Evolutionary conservation across 2,329 filamentous ascomycete species (phyloP).

Genomic region (Penicillium glabrum): DNA sequence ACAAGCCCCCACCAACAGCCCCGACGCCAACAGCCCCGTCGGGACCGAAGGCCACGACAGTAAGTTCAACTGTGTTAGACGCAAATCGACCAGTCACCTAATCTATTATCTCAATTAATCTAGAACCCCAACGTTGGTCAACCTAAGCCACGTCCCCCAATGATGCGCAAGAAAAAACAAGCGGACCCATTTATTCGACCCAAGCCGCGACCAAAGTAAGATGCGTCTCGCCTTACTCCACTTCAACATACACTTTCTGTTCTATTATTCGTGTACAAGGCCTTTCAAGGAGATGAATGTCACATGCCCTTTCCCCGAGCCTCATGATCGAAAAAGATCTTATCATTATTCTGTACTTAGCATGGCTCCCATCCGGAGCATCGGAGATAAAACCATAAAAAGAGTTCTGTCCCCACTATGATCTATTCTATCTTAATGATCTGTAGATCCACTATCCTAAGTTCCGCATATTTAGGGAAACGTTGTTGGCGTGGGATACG

Average conservation of each 20-base stretch:
- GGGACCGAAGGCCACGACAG: slow-evolving; percentile 5
- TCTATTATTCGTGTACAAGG: background rate
- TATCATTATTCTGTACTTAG: background rate
- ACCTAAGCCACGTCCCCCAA: background rate
- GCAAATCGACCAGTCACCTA: background rate
- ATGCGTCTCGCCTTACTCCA: background rate
- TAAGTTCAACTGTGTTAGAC: background rate
- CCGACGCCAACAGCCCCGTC: slow-evolving; percentile 9
- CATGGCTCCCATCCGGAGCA: background rate
- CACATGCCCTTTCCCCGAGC: background rate
- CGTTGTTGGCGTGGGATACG: background rate
- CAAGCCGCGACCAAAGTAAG: background rate
- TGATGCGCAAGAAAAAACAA: background rate
- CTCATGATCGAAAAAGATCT: background rate
- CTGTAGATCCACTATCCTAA: background rate
- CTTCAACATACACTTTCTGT: background rate
- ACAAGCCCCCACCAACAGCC: slow-evolving; percentile 12
- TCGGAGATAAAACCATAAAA: background rate
- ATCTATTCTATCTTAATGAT: background rate
- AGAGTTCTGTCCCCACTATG: background rate
- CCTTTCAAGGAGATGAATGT: background rate
- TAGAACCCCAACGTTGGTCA: background rate
- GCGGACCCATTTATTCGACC: background rate
- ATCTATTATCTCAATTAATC: background rate
- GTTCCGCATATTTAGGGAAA: background rate